Percentiles rank a stretch among this genome's conserved stretches.
Evolutionary conservation across 2,329 filamentous ascomycete species (phyloP).

Genomic region (Biscogniauxia sp.): DNA sequence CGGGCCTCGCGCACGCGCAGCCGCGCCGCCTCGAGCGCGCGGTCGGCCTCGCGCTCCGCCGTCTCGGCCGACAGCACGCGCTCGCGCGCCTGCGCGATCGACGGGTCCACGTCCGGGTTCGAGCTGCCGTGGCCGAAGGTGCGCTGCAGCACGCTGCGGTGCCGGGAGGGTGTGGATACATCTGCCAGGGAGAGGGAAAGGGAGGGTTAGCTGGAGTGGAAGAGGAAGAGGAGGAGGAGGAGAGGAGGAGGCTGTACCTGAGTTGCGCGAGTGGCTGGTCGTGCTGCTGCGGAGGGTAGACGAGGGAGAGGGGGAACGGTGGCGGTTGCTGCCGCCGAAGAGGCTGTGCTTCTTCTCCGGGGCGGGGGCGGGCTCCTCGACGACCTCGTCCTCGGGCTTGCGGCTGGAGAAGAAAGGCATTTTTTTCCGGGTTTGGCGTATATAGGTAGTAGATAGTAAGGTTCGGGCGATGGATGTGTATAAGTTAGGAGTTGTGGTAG

Average conservation of each 20-base stretch:
- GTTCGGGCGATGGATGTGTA: too few relatives aligned
- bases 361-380: slow-evolving; percentile 49
- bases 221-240: slow-evolving; percentile 2
- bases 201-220: neutral
- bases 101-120: slow-evolving; percentile 55
- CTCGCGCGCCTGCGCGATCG: slow-evolving; percentile 60
- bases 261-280: slow-evolving; percentile 22
- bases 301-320: slow-evolving; percentile 32
- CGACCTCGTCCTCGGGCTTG: slow-evolving; percentile 30
- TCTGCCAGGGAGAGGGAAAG: slow-evolving; percentile 3
- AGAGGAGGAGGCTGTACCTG: slow-evolving; percentile 18
- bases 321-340: slow-evolving; percentile 39
- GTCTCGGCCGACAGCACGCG: slow-evolving; percentile 60
- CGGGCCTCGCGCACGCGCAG: slow-evolving; percentile 60
- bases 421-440: neutral
- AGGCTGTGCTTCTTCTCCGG: slow-evolving; percentile 41
- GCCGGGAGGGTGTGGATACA: slow-evolving; percentile 21
- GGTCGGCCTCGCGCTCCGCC: slow-evolving; percentile 64
- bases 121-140: slow-evolving; percentile 45
- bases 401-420: slow-evolving; percentile 35
- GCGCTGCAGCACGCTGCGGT: slow-evolving; percentile 42
- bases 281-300: slow-evolving; percentile 21
- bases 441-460: neutral
- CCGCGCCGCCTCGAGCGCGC: slow-evolving; percentile 57
- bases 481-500: neutral